phyloP scores from a whole-genome alignment of 2,329 filamentous ascomycete genomes.

The Zasmidium cellare region DNA sequence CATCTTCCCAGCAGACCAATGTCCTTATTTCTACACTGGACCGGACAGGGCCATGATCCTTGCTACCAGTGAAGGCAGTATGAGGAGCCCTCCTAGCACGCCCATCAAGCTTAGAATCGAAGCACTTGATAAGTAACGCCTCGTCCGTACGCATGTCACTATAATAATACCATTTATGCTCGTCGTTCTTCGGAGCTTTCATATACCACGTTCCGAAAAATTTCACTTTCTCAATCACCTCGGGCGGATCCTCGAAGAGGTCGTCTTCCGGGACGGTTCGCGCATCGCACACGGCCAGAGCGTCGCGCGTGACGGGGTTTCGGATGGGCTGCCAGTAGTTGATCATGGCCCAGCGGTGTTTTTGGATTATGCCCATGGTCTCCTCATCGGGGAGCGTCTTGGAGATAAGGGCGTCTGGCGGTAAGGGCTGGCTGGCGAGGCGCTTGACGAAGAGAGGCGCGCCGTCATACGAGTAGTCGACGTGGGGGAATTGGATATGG shows the following conservation, averaged over 20 bases:
- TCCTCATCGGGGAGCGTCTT: neutral
- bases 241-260: neutral
- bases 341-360: conserved; percentile 42
- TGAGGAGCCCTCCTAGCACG: too few relatives aligned
- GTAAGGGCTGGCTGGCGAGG: neutral
- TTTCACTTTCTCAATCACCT: too few relatives aligned
- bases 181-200: too few relatives aligned
- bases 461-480: neutral
- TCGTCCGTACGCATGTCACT: too few relatives aligned
- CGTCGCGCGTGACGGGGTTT: conserved; percentile 17
- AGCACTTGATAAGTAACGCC: too few relatives aligned
- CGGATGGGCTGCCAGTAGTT: conserved; percentile 45
- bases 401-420: neutral
- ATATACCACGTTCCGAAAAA: too few relatives aligned
- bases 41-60: too few relatives aligned
- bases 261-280: neutral
- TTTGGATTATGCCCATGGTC: neutral
- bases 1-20: too few relatives aligned
- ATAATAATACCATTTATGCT: too few relatives aligned
- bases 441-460: conserved; percentile 5
- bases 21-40: too few relatives aligned
- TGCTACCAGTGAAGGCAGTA: too few relatives aligned
- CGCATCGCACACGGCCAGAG: conserved; percentile 19
- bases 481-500: neutral
- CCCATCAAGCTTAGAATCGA: too few relatives aligned